A percentile compares a stretch with the other conserved stretches of the same genome.
Conservation (phyloP, 306 rosid species). For the Begonia loranthoides region DNA sequence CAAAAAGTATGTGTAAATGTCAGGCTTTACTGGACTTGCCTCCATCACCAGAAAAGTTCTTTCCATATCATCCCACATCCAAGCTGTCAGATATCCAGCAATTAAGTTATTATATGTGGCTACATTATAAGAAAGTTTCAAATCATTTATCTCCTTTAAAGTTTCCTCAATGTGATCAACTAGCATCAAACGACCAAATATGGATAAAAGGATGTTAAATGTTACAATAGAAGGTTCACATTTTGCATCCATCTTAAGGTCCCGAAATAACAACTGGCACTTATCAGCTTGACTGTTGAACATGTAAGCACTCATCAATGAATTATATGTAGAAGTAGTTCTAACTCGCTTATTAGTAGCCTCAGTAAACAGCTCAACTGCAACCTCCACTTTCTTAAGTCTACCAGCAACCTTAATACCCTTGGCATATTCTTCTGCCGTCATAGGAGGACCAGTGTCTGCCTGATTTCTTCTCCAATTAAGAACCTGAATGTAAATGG, state of each 20-base stretch:
- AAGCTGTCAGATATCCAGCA: conserved; percentile 57
- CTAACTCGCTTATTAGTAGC: conserved; percentile 34
- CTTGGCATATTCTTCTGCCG: conserved; percentile 39
- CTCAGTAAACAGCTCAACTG: conserved; percentile 43
- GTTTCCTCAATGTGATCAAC: conserved; percentile 61
- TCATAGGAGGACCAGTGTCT: conserved; percentile 17
- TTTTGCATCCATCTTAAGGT: conserved; percentile 38
- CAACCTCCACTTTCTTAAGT: conserved; percentile 36
- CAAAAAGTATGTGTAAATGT: conserved; percentile 29
- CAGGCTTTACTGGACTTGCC: conserved; percentile 31
- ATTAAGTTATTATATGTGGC: conserved; percentile 54
- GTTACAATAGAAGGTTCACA: conserved; percentile 37
- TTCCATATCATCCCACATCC: conserved; percentile 83
- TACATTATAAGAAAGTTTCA: conserved; percentile 22
- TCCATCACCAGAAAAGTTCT: conserved; percentile 37
- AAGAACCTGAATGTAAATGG: conserved; percentile 36
- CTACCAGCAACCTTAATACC: conserved; percentile 53
- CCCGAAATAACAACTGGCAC: conserved; percentile 44
- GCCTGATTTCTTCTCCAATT: conserved; percentile 42
- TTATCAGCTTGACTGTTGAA: conserved; percentile 35
- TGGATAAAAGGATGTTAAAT: conserved; percentile 32
- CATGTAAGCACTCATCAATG: conserved; percentile 63
- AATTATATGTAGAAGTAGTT: conserved; percentile 52
- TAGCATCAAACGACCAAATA: conserved; percentile 54
- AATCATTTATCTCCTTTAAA: conserved; percentile 30